These are phyloP conservation scores for Penicillium psychrosexuale DNA, from an alignment of 2,329 filamentous ascomycete species.

Conservation along the genomic window DNA sequence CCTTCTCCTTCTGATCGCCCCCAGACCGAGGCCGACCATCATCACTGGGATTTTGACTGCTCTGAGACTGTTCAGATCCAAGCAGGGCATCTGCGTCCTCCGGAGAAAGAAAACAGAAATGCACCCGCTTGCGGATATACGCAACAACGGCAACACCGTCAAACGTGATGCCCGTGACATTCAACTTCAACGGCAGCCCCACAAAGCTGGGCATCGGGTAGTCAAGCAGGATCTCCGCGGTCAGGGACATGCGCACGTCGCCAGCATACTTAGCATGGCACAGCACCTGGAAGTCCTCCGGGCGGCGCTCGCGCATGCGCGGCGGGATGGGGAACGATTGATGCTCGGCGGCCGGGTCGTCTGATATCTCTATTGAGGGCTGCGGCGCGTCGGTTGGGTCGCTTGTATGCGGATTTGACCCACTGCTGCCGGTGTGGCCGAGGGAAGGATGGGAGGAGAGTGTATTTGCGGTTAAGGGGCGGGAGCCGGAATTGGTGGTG, in stretches of 20 bases:
- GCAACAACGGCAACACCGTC: slow-evolving; percentile 92
- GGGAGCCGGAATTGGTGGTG: slow-evolving; percentile 37
- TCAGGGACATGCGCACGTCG: slow-evolving; percentile 81
- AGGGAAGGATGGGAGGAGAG: slow-evolving; percentile 30
- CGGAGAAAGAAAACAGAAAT: slow-evolving; percentile 91
- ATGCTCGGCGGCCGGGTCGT: slow-evolving; percentile 17
- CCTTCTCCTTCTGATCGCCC: slow-evolving; percentile 52
- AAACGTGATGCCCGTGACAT: slow-evolving; percentile 91
- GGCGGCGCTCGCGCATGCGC: slow-evolving; percentile 66
- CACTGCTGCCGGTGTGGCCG: slow-evolving; percentile 20
- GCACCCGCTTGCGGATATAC: slow-evolving; percentile 80
- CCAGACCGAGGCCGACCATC: slow-evolving; percentile 33
- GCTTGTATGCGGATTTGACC: slow-evolving; percentile 28
- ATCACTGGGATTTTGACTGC: slow-evolving; percentile 22
- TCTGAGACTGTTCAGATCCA: slow-evolving; percentile 46
- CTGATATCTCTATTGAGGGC: slow-evolving; percentile 19
- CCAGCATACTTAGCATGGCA: slow-evolving; percentile 88
- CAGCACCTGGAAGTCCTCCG: slow-evolving; percentile 88
- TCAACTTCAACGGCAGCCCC: slow-evolving; percentile 87
- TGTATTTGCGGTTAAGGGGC: slow-evolving; percentile 45
- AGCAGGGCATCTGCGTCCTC: slow-evolving; percentile 81
- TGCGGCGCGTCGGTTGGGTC: slow-evolving; percentile 24
- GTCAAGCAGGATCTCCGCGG: slow-evolving; percentile 91
- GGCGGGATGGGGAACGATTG: slow-evolving; percentile 42
- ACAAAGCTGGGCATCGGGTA: slow-evolving; percentile 99